Conservation (phyloP, 1,284 basidiomycete species). For the Mycena sp. region DNA sequence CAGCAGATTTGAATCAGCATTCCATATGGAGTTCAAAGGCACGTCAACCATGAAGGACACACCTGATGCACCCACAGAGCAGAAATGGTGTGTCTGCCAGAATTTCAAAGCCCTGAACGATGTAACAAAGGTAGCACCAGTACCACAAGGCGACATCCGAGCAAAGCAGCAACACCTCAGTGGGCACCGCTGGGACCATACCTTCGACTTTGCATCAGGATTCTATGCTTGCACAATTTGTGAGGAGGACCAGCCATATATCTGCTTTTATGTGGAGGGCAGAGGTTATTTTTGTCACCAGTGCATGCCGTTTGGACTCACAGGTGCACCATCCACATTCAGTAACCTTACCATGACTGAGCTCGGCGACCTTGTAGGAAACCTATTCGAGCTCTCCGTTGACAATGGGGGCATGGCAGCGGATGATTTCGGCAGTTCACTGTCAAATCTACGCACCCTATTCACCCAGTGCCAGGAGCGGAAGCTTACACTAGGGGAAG, state of each 20-base stretch:
- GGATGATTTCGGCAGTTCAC: too few species aligned
- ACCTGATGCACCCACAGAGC: background rate
- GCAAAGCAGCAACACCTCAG: constrained; percentile 44
- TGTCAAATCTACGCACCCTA: too few species aligned
- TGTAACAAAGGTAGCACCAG: constrained; percentile 32
- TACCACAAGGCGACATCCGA: constrained; percentile 47
- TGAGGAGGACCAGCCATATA: constrained; percentile 43
- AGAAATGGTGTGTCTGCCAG: constrained; percentile 45
- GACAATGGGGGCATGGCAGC: too few species aligned
- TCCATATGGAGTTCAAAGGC: constrained; percentile 4
- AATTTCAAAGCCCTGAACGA: constrained; percentile 38
- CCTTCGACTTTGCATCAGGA: constrained; percentile 42
- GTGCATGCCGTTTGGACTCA: constrained; percentile 46
- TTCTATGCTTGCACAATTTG: constrained; percentile 45
- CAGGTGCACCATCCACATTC: too few species aligned
- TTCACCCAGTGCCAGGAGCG: too few species aligned
- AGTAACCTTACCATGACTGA: too few species aligned
- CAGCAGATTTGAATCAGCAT: constrained; percentile 28
- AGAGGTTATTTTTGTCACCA: constrained; percentile 48
- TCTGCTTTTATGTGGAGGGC: constrained; percentile 50
- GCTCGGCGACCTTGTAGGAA: too few species aligned
- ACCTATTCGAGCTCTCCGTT: too few species aligned
- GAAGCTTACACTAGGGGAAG: too few species aligned
- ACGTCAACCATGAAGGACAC: background rate
- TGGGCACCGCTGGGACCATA: constrained; percentile 41